phyloP scores from a whole-genome alignment of 139 green algal species.

The Limnomonas spitsbergensis region DNA sequence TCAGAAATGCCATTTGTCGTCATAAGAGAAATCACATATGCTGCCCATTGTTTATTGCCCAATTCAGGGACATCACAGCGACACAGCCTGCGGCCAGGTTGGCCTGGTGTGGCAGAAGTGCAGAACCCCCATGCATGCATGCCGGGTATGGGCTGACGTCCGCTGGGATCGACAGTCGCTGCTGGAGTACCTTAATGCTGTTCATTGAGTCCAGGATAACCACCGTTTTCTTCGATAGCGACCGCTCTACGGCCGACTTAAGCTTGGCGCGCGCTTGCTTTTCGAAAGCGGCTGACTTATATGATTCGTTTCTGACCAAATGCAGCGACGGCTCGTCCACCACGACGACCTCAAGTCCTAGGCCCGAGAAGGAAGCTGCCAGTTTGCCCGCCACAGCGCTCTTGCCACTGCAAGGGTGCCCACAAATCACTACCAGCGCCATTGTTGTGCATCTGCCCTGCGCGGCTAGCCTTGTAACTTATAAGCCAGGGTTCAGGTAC shows the following conservation, averaged over 20 bases:
- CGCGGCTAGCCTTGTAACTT: no score
- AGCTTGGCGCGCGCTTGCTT: constrained; percentile 79
- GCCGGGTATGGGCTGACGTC: no score
- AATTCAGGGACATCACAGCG: no score
- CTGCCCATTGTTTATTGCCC: no score
- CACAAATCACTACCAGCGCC: constrained; percentile 80
- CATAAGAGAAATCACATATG: no score
- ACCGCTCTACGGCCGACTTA: constrained; percentile 69
- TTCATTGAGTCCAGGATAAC: constrained; percentile 92
- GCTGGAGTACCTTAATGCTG: constrained; percentile 87
- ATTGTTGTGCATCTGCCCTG: constrained; percentile 40
- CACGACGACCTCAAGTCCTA: constrained; percentile 48
- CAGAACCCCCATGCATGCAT: no score
- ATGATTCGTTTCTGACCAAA: constrained; percentile 61
- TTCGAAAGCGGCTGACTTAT: constrained; percentile 60
- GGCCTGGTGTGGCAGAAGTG: no score
- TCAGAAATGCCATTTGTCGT: no score
- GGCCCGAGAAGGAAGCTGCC: constrained; percentile 25
- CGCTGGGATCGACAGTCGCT: no score
- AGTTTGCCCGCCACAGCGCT: constrained; percentile 54
- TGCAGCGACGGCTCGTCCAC: constrained; percentile 74
- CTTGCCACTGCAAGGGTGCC: constrained; percentile 84
- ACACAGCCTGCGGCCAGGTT: no score
- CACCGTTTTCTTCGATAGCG: constrained; percentile 44
- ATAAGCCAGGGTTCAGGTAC: no score